These are phyloP conservation scores for Sinapis alba DNA, from an alignment of 441 rosid species.

Conservation along the genomic window DNA sequence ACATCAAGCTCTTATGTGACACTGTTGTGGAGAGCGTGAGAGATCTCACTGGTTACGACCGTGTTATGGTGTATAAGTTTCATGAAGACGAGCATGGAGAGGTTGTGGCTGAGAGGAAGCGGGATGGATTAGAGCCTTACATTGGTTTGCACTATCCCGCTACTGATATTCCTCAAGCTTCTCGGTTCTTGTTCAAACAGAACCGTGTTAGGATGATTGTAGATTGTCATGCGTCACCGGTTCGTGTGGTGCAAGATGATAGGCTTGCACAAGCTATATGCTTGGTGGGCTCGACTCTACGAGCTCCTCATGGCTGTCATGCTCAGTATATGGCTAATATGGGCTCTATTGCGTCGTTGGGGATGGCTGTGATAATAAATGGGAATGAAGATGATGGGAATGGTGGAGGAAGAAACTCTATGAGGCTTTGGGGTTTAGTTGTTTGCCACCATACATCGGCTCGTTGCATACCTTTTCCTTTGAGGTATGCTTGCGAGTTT, in stretches of 20 bases:
- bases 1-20: slow-evolving; percentile 81
- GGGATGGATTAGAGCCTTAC: slow-evolving; percentile 84
- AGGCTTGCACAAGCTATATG: slow-evolving; percentile 80
- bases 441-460: slow-evolving; percentile 97
- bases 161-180: slow-evolving; percentile 94
- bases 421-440: slow-evolving; percentile 93
- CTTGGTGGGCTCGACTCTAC: slow-evolving; percentile 90
- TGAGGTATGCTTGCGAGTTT: slow-evolving; percentile 95
- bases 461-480: slow-evolving; percentile 81
- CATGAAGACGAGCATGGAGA: slow-evolving; percentile 97
- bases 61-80: slow-evolving; percentile 95
- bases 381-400: slow-evolving; percentile 72
- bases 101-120: slow-evolving; percentile 79
- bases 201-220: slow-evolving; percentile 93
- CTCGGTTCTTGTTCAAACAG: slow-evolving; percentile 91
- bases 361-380: slow-evolving; percentile 84
- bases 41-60: slow-evolving; percentile 85
- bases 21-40: slow-evolving; percentile 81
- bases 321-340: slow-evolving; percentile 94
- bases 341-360: slow-evolving; percentile 89
- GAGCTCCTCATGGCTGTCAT: slow-evolving; percentile 95
- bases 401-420: slow-evolving; percentile 61
- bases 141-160: slow-evolving; percentile 92
- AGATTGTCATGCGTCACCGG: slow-evolving; percentile 69
- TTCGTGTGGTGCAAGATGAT: slow-evolving; percentile 67